phyloP scores from a whole-genome alignment of 371 early-diverging fungal species.

The Mortierella sp. region DNA sequence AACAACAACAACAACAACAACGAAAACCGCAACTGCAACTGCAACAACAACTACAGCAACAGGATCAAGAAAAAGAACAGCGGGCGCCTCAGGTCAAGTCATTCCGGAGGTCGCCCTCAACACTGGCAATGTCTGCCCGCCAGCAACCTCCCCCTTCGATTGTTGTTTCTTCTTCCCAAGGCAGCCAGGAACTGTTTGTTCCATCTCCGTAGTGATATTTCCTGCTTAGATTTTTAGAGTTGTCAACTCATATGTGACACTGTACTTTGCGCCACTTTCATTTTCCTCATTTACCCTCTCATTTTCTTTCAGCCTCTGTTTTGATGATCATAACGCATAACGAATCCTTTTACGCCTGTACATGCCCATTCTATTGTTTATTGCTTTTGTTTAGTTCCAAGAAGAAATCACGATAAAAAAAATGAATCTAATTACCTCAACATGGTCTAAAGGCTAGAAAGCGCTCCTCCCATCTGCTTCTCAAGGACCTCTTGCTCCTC shows the following conservation, averaged over 20 bases:
- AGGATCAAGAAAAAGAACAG: background rate
- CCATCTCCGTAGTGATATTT: background rate
- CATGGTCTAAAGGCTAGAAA: slow-evolving; percentile 18
- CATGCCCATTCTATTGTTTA: background rate
- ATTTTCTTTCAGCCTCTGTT: background rate
- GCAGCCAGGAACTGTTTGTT: background rate
- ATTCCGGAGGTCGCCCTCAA: background rate
- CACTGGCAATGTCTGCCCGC: background rate
- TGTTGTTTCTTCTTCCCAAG: background rate
- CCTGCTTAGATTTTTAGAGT: background rate
- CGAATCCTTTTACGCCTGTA: background rate
- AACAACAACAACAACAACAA: no score
- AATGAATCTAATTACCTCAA: background rate
- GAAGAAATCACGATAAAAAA: background rate
- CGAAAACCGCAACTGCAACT: no score
- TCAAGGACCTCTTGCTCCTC: slow-evolving; percentile 24
- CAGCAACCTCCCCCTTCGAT: background rate
- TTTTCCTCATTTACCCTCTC: background rate
- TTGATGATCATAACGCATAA: background rate
- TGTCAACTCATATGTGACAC: background rate
- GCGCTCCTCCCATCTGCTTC: slow-evolving; percentile 30
- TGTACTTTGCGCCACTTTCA: background rate
- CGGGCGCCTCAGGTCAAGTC: background rate
- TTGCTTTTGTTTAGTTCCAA: background rate
- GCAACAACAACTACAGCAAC: no score